phyloP scores from a whole-genome alignment of 371 early-diverging fungal species.

The Mortierella sp. region DNA sequence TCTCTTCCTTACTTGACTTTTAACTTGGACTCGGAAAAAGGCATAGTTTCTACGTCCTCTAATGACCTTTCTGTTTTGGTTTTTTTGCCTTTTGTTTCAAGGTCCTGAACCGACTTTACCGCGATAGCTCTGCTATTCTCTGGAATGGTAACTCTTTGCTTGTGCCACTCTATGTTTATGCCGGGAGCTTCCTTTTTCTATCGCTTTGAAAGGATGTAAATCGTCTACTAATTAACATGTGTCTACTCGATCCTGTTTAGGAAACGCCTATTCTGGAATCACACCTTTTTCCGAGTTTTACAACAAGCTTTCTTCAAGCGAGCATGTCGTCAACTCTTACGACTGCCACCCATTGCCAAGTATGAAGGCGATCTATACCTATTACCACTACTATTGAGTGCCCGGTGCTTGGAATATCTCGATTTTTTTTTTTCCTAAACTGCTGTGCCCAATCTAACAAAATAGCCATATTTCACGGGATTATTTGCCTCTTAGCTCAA shows the following conservation, averaged over 20 bases:
- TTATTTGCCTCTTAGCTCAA: constrained; percentile 7
- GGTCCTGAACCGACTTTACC: constrained; percentile 70
- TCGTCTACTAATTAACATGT: neutral
- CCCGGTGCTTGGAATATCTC: neutral
- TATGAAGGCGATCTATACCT: constrained; percentile 23
- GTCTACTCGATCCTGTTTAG: constrained; percentile 30
- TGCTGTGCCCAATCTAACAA: too few species aligned
- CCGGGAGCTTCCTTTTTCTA: too few species aligned
- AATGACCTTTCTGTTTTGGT: neutral
- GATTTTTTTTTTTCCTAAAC: neutral
- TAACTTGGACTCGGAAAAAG: too few species aligned
- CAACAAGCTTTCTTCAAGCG: constrained; percentile 66
- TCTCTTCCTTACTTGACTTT: neutral
- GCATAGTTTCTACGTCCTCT: neutral
- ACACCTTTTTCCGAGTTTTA: constrained; percentile 67
- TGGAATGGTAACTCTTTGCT: constrained; percentile 82
- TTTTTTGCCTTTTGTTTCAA: constrained; percentile 12
- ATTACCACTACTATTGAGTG: neutral
- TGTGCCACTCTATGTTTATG: too few species aligned
- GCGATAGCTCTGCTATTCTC: constrained; percentile 73
- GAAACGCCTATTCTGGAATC: constrained; percentile 67
- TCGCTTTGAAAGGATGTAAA: too few species aligned
- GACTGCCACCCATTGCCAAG: constrained; percentile 75
- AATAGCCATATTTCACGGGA: neutral
- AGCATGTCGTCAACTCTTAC: constrained; percentile 69